These are phyloP conservation scores for Lactarius vividus DNA, from an alignment of 768 basidiomycete genomes.

Conservation along the genomic window DNA sequence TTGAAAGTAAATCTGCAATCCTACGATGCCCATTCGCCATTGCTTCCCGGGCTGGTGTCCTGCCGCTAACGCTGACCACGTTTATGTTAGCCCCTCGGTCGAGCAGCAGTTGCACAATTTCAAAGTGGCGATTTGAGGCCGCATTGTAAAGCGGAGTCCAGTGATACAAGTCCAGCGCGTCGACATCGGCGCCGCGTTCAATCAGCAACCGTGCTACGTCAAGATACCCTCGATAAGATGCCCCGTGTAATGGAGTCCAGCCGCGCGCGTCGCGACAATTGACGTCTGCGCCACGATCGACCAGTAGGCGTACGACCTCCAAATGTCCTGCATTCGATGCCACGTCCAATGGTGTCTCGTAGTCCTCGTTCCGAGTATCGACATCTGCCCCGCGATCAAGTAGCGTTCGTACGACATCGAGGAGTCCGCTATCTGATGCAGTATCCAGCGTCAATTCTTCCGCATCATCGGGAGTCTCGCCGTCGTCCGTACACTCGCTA, in stretches of 20 bases:
- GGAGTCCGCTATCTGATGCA: no score
- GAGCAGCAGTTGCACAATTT: background rate
- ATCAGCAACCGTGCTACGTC: background rate
- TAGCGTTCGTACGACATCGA: background rate
- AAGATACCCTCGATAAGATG: background rate
- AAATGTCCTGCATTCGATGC: background rate
- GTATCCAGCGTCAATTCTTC: background rate
- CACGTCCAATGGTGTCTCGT: background rate
- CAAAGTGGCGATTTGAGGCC: background rate
- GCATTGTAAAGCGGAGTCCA: background rate
- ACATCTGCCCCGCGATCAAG: background rate
- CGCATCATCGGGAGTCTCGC: no score
- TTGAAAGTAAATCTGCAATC: no score
- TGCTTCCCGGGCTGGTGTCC: background rate
- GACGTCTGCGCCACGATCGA: no score
- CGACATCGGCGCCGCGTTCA: background rate
- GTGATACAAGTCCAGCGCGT: accelerated
- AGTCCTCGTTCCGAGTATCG: background rate
- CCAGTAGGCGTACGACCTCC: no score
- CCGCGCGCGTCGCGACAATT: no score
- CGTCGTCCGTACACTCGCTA: no score
- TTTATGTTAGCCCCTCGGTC: background rate
- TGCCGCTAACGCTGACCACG: background rate
- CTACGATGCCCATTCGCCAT: no score
- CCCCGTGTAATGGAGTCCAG: no score